Percentiles rank a stretch among this genome's conserved stretches.
Conservation (phyloP, 148 eudicot genomes). For the Linanthus parryae region DNA sequence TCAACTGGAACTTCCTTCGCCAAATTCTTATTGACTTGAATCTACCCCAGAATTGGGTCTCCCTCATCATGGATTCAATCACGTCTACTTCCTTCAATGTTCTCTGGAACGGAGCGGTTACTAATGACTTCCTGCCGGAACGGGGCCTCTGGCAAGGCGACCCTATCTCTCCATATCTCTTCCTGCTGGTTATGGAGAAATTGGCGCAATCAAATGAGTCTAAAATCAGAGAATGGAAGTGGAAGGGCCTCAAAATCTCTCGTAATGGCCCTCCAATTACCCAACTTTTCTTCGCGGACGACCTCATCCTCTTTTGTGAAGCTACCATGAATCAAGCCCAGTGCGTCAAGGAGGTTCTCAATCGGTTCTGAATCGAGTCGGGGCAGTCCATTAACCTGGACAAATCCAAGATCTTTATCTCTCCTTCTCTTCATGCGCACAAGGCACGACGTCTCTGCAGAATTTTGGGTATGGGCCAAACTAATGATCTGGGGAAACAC, state of each 20-base stretch:
- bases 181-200: too few relatives aligned
- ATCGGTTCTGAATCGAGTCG: too few relatives aligned
- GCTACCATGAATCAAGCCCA: too few relatives aligned
- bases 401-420: too few relatives aligned
- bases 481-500: too few relatives aligned
- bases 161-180: slow-evolving; percentile 1
- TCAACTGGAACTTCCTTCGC: background rate
- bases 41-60: background rate
- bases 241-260: background rate
- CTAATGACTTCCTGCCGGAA: background rate
- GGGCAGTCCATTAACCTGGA: too few relatives aligned
- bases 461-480: too few relatives aligned
- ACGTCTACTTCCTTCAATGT: background rate
- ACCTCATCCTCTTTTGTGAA: background rate
- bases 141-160: background rate
- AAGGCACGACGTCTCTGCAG: too few relatives aligned
- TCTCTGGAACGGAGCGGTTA: background rate
- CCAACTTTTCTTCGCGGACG: background rate
- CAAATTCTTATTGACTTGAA: background rate
- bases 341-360: too few relatives aligned
- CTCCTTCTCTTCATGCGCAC: too few relatives aligned
- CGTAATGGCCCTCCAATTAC: background rate
- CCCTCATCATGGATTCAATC: background rate
- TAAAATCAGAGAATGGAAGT: too few relatives aligned
- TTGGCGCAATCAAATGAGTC: too few relatives aligned